These are phyloP conservation scores for Lodderomyces oxycetoniae DNA, from an alignment of 1,139 yeast species.

Conservation along the genomic window DNA sequence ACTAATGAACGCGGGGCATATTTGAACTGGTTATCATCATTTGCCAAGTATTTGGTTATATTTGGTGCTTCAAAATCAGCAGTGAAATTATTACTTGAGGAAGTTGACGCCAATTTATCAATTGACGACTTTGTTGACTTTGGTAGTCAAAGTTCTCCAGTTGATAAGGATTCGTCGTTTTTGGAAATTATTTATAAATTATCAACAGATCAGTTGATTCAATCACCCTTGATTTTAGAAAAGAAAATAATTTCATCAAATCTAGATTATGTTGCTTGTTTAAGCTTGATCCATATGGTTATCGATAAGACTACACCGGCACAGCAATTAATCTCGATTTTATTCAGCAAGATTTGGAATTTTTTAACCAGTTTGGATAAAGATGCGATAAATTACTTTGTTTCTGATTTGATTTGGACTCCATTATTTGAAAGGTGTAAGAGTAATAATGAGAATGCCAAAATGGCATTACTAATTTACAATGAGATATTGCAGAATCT, in stretches of 20 bases:
- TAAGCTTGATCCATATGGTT: constrained; percentile 32
- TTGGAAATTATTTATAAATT: constrained; percentile 13
- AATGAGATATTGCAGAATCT: constrained; percentile 11
- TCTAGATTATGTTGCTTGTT: constrained; percentile 44
- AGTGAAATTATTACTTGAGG: background rate
- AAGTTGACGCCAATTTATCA: background rate
- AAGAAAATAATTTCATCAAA: constrained; percentile 37
- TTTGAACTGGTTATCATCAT: constrained; percentile 49
- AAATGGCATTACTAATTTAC: constrained; percentile 8
- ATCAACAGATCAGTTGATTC: constrained; percentile 19
- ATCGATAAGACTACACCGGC: constrained; percentile 17
- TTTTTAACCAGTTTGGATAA: constrained; percentile 23
- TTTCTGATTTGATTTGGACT: constrained; percentile 18
- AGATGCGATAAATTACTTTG: constrained; percentile 15
- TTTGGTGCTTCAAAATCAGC: constrained; percentile 49
- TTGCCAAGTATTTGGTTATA: constrained; percentile 40
- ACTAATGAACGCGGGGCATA: constrained; percentile 17
- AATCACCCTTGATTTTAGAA: constrained; percentile 10
- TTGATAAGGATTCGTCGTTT: constrained; percentile 12
- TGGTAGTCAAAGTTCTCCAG: too few relatives aligned
- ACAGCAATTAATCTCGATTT: constrained; percentile 15
- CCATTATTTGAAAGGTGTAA: constrained; percentile 7
- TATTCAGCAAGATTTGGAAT: constrained; percentile 38
- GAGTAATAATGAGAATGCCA: constrained; percentile 1
- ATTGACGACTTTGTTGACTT: background rate